phyloP scores from a whole-genome alignment of 2,329 filamentous ascomycete genomes.

The Chaetomiaceae sp. region DNA sequence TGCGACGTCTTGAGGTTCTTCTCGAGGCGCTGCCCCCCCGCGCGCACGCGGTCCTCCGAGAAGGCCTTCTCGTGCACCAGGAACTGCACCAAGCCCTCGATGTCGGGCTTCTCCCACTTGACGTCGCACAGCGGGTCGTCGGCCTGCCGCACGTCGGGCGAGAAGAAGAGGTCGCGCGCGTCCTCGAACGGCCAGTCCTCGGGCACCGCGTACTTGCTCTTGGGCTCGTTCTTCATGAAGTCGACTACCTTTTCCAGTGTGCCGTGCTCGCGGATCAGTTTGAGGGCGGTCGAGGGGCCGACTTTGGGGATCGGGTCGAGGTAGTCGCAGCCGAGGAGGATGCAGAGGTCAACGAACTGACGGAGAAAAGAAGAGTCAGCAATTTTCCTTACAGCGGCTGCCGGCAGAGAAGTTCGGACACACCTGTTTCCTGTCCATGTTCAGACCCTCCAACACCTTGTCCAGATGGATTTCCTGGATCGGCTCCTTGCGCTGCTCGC shows the following conservation, averaged over 20 bases:
- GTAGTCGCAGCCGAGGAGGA: constrained; percentile 95
- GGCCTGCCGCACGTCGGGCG: constrained; percentile 80
- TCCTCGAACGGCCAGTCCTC: constrained; percentile 97
- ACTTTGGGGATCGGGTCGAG: constrained; percentile 94
- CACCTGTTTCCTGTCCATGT: constrained; percentile 83
- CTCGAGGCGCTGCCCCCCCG: constrained; percentile 69
- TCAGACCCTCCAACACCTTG: constrained; percentile 78
- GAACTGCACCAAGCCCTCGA: constrained; percentile 85
- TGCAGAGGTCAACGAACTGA: constrained; percentile 96
- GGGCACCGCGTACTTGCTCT: constrained; percentile 77
- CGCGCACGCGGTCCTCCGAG: constrained; percentile 87
- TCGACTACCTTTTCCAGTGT: constrained; percentile 84
- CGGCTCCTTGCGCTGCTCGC: constrained; percentile 94
- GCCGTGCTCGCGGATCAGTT: constrained; percentile 89
- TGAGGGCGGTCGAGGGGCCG: constrained; percentile 85
- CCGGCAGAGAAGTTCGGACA: neutral
- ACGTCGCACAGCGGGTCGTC: constrained; percentile 89
- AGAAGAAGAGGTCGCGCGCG: constrained; percentile 84
- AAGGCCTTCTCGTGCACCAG: constrained; percentile 94
- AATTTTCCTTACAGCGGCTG: neutral
- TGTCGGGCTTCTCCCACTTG: constrained; percentile 93
- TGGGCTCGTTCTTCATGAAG: constrained; percentile 68
- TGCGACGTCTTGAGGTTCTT: constrained; percentile 91
- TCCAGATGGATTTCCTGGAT: constrained; percentile 92
- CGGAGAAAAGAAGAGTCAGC: neutral